Percentiles rank a stretch among this genome's conserved stretches.
phyloP scores from a whole-genome alignment of 495 filamentous ascomycete genomes.

The Astrocystis sublimbata region DNA sequence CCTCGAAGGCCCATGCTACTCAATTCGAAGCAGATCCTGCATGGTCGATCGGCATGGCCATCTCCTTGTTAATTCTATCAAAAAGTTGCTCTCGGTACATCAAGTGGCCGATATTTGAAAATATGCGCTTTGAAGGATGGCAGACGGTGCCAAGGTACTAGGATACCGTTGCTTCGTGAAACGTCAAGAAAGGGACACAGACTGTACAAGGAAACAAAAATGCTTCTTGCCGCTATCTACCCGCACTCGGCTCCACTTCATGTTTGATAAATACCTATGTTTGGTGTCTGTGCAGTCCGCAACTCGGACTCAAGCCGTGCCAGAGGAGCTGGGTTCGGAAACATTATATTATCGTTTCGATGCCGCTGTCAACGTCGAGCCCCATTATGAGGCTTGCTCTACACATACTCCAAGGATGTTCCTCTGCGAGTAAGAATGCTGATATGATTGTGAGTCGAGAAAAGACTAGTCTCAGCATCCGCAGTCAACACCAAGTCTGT shows the following conservation, averaged over 20 bases:
- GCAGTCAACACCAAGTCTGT: not conserved
- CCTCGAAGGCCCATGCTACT: not conserved
- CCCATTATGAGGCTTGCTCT: not conserved
- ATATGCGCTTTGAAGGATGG: not conserved
- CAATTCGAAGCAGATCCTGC: not conserved
- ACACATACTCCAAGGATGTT: not conserved
- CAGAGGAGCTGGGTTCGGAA: not conserved
- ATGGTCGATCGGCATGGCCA: not conserved
- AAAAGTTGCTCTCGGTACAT: not conserved
- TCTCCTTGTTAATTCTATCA: not conserved
- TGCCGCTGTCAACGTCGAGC: not conserved
- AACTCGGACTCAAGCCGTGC: not conserved
- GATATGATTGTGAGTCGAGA: slow-evolving; percentile 1
- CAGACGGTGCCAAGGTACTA: not conserved
- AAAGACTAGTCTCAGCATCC: not conserved
- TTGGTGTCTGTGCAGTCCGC: not conserved
- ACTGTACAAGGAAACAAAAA: not conserved
- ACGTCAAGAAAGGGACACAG: not conserved
- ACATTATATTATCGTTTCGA: not conserved
- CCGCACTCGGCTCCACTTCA: not conserved
- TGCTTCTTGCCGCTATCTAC: not conserved
- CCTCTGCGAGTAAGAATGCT: not conserved
- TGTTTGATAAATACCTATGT: not conserved
- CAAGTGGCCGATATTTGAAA: not conserved
- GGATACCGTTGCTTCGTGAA: not conserved